A percentile compares a stretch with the other conserved stretches of the same genome.
phyloP scores from a whole-genome alignment of 1,139 yeast species.

The Diutina scorzettiae region DNA sequence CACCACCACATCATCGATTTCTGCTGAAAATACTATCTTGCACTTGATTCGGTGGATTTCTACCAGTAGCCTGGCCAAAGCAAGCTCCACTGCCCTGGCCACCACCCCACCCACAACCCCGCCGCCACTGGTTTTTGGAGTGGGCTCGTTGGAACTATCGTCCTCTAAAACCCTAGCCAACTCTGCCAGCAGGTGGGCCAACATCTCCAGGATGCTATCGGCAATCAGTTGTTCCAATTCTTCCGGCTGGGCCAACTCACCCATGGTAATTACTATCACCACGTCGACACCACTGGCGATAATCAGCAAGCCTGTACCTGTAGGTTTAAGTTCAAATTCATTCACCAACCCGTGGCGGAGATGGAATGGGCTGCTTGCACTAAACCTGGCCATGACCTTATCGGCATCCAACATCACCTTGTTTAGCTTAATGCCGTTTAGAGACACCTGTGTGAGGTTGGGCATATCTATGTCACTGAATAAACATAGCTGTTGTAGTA shows the following conservation, averaged over 20 bases:
- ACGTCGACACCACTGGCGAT: slow-evolving; percentile 45
- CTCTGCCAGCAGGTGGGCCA: slow-evolving; percentile 58
- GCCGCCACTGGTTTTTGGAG: background rate
- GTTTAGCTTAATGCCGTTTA: slow-evolving; percentile 40
- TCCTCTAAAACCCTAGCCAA: slow-evolving; percentile 39
- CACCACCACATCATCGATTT: slow-evolving; percentile 32
- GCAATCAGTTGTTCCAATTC: slow-evolving; percentile 9
- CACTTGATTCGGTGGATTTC: slow-evolving; percentile 31
- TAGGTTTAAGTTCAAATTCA: slow-evolving; percentile 34
- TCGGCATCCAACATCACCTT: slow-evolving; percentile 67
- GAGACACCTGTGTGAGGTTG: slow-evolving; percentile 63
- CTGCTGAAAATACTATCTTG: slow-evolving; percentile 32
- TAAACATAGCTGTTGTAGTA: slow-evolving; percentile 70
- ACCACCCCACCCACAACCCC: slow-evolving; percentile 40
- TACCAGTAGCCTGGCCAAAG: slow-evolving; percentile 49
- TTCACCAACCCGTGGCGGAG: slow-evolving; percentile 54
- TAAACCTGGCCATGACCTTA: slow-evolving; percentile 26
- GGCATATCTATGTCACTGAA: slow-evolving; percentile 76
- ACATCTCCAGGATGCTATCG: slow-evolving; percentile 21
- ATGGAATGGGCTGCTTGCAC: slow-evolving; percentile 51
- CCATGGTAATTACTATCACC: slow-evolving; percentile 40
- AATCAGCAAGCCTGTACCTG: slow-evolving; percentile 56
- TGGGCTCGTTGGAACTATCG: background rate
- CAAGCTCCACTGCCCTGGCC: slow-evolving; percentile 56
- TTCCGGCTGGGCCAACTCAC: slow-evolving; percentile 15